A percentile compares a stretch with the other conserved stretches of the same genome.
Evolutionary conservation across 768 basidiomycete genomes (phyloP).

Genomic region (Cytidiella melzeri): DNA sequence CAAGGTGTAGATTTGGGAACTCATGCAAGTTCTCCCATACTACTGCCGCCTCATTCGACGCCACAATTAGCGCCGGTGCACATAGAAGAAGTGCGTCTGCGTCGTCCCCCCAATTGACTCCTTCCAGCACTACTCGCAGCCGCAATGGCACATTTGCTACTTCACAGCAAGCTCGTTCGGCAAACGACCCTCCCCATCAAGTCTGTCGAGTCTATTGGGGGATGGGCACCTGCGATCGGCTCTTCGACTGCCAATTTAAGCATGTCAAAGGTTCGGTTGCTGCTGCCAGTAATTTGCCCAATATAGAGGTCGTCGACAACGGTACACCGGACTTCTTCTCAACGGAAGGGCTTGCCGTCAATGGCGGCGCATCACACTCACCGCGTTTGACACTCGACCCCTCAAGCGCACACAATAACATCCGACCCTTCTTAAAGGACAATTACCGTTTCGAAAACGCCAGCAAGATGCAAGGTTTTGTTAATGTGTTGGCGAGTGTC

Average conservation of each 20-base stretch:
- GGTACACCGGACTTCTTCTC: conserved; percentile 19
- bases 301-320: conserved; percentile 1
- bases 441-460: conserved; percentile 21
- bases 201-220: conserved; percentile 21
- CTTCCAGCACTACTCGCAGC: background rate
- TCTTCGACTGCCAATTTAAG: conserved; percentile 23
- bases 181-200: background rate
- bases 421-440: conserved; percentile 19
- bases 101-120: background rate
- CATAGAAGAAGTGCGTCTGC: background rate
- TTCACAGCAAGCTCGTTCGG: conserved; percentile 13
- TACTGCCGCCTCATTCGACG: background rate
- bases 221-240: conserved; percentile 20
- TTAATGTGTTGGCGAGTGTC: conserved; percentile 20
- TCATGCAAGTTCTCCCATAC: conserved; percentile 1
- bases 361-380: conserved; percentile 12
- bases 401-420: conserved; percentile 21
- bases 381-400: conserved; percentile 15
- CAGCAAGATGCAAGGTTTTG: conserved; percentile 21
- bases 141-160: conserved; percentile 9
- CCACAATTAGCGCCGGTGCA: background rate
- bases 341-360: conserved; percentile 14
- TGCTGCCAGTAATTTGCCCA: background rate
- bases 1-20: background rate
- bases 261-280: conserved; percentile 16